These are phyloP conservation scores for Pachysandra terminalis DNA, from an alignment of 164 flowering plant genomes.

Conservation along the genomic window DNA sequence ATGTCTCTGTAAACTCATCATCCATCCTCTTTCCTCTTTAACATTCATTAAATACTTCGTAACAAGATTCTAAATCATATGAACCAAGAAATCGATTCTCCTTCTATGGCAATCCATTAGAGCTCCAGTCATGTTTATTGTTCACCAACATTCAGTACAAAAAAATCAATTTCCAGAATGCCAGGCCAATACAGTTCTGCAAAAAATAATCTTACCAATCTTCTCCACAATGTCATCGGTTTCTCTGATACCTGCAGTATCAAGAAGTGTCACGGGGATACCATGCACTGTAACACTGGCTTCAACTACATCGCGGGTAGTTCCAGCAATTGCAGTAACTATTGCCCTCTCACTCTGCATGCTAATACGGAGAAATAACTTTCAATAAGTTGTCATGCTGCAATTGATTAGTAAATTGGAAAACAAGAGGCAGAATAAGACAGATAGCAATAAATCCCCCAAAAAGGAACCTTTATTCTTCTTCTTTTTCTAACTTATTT, in stretches of 20 bases:
- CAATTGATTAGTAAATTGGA: not conserved
- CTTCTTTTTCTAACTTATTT: not conserved
- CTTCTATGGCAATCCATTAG: too few species aligned
- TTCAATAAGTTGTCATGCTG: conserved; percentile 19
- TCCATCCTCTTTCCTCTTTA: too few species aligned
- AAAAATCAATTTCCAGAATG: too few species aligned
- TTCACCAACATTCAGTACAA: too few species aligned
- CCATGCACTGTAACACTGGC: conserved; percentile 73
- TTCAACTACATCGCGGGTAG: conserved; percentile 94
- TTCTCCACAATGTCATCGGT: conserved; percentile 86
- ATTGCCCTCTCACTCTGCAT: conserved; percentile 98
- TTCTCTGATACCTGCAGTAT: conserved; percentile 96
- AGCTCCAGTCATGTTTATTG: too few species aligned
- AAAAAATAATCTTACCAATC: conserved; percentile 53
- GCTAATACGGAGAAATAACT: conserved; percentile 47
- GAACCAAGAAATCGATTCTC: too few species aligned
- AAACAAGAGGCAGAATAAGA: not conserved
- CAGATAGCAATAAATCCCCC: not conserved
- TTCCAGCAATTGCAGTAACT: conserved; percentile 95
- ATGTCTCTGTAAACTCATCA: too few species aligned
- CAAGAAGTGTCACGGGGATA: conserved; percentile 90
- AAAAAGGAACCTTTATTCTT: not conserved
- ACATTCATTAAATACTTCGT: too few species aligned
- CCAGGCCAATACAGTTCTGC: too few species aligned
- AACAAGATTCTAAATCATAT: too few species aligned